Percentiles rank a stretch among this genome's conserved stretches.
Conservation (phyloP, 805 yeast species). For the Lipomyces lipofer region DNA sequence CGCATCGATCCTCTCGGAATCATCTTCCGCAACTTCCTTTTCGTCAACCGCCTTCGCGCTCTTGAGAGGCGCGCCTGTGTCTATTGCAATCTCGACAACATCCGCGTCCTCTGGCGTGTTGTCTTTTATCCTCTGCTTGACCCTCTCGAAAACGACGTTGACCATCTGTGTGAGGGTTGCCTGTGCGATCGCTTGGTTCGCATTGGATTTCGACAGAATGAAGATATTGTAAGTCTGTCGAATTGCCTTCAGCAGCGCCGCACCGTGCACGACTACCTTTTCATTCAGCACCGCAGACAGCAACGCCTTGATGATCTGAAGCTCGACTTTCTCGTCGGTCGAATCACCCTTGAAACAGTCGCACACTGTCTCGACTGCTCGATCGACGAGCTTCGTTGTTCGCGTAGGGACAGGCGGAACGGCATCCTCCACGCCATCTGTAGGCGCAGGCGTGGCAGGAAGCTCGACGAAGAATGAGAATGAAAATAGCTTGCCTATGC, state of each 20-base stretch:
- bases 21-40: slow-evolving; percentile 10
- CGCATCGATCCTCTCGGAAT: slow-evolving; percentile 19
- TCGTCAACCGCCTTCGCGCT: slow-evolving; percentile 9
- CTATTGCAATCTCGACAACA: slow-evolving; percentile 23
- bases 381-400: slow-evolving; percentile 22
- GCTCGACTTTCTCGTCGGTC: slow-evolving; percentile 82
- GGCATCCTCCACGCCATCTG: slow-evolving; percentile 14
- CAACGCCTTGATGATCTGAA: slow-evolving; percentile 89
- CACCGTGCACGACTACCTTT: slow-evolving; percentile 83
- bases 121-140: slow-evolving; percentile 42
- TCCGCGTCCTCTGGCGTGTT: slow-evolving; percentile 3
- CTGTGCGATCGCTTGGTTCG: slow-evolving; percentile 92
- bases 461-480: slow-evolving; percentile 63
- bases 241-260: slow-evolving; percentile 81
- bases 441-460: slow-evolving; percentile 6
- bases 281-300: slow-evolving; percentile 85
- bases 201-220: slow-evolving; percentile 73
- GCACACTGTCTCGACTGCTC: slow-evolving; percentile 76
- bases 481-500: slow-evolving; percentile 85
- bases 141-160: slow-evolving; percentile 77
- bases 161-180: slow-evolving; percentile 92
- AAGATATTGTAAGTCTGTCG: slow-evolving; percentile 93
- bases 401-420: slow-evolving; percentile 31
- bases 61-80: too few species aligned
- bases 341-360: slow-evolving; percentile 89